These are phyloP conservation scores for Stygiomarasmius scandens DNA, from an alignment of 1,284 basidiomycete species.

Conservation along the genomic window DNA sequence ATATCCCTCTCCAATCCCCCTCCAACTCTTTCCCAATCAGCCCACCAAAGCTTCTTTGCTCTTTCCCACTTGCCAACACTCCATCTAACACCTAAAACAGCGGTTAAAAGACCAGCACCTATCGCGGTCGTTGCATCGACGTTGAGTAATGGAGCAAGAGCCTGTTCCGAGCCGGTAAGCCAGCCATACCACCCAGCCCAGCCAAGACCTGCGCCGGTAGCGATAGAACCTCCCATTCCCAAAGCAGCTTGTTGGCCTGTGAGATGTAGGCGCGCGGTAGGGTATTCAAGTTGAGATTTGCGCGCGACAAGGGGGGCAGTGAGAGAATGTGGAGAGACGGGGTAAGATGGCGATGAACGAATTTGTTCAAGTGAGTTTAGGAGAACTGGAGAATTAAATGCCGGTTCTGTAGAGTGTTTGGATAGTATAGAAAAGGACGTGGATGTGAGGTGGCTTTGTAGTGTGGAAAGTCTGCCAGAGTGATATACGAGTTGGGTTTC, in stretches of 20 bases:
- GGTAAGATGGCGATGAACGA: constrained; percentile 48
- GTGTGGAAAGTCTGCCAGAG: constrained; percentile 63
- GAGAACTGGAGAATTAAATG: constrained; percentile 67
- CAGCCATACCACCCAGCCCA: constrained; percentile 61
- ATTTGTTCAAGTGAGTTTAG: constrained; percentile 68
- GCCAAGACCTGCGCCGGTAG: constrained; percentile 44
- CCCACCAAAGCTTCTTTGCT: constrained; percentile 73
- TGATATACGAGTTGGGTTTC: constrained; percentile 76
- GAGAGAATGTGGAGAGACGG: constrained; percentile 53
- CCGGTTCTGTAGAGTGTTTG: constrained; percentile 34
- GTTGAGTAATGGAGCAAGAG: constrained; percentile 38
- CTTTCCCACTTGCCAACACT: constrained; percentile 73
- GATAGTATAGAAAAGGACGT: constrained; percentile 24
- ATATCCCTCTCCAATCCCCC: constrained; percentile 76
- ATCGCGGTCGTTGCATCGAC: constrained; percentile 61
- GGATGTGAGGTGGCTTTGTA: constrained; percentile 42
- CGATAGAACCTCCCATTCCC: constrained; percentile 49
- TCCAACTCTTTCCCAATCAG: constrained; percentile 71
- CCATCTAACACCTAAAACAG: constrained; percentile 62
- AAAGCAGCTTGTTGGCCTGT: constrained; percentile 67
- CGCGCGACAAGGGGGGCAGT: constrained; percentile 59
- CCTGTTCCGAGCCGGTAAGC: constrained; percentile 42
- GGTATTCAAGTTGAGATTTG: constrained; percentile 58
- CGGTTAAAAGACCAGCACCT: constrained; percentile 61
- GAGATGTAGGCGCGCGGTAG: constrained; percentile 66